Evolutionary conservation across 306 rosid species (phyloP), one percentile per base, ranked within the genome.

Genomic region (Cucurbita pepo): DNA sequence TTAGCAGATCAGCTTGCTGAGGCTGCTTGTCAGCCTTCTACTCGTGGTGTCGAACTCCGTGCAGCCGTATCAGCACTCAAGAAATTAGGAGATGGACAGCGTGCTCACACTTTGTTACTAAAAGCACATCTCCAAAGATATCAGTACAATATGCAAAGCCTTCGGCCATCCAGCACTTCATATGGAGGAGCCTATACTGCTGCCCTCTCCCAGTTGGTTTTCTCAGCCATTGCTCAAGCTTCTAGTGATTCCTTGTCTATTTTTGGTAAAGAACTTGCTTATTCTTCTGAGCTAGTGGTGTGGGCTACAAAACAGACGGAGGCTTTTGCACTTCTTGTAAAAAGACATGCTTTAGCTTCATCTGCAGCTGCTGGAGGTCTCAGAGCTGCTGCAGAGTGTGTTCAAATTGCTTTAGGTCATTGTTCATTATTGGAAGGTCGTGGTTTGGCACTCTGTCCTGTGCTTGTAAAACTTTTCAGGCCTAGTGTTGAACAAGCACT

Each of bases 311-410:
- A 88, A 83, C 97, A 95, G 80, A 89, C 96, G 0, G 97, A 95
- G 81, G 89, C 90, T 76, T 95, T 89, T 84, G 85, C 97, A 51
- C 78, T 72, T 79, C 93, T 89, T 55, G 97, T 89, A 51, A 91
- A 89, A 87, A 88, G 99, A 73, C 97, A 95, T 73, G 99, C 97
- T 16, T 82, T 95, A 74, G 97, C 96, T 81, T 95, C 99, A 34
- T 91, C 99, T 59, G 97, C 99, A 44, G 99, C 99, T 53, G 99
- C 99, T 64, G 99, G 99, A 69, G 99, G 99, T 21, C 83, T 95
- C 74, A 85, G 99, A 86, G 99, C 99, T 83, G 97, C 99, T 18
- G 99, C 97, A 4, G 99, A 95, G 86, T 95, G 99, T 84, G 99
- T 95, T 80, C 99, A 95, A 84, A 95, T 95, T 84, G 99, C 99